Evolutionary conservation across 495 filamentous ascomycete species (phyloP), one percentile per base, ranked within the genome.

Genomic region (Margaritispora aquatica): DNA sequence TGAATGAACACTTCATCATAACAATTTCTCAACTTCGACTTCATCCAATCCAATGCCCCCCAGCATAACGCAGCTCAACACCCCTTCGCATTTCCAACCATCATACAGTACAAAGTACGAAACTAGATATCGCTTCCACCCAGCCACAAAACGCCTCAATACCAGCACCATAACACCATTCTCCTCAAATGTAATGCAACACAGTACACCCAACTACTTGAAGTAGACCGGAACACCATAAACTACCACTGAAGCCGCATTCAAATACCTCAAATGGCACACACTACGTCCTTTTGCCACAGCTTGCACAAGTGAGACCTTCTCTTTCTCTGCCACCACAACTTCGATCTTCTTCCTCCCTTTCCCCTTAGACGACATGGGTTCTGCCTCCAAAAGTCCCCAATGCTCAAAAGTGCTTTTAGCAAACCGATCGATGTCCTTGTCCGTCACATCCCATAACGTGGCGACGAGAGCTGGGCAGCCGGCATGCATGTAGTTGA

Each of bases 381-480:
- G 59, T 47, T 58, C 34, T 38, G 48, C 60, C 19, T 61, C 68
- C 26, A 90, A 73, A 1, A 98, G 68, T 15, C 94, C 94, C 94
- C 94, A 98, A 55, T 84, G 80, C 68, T 92, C 86, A 51, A 96
- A 85, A 2, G 87, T 74, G 17, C 80, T 74, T 22, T 83, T 82
- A 0, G 90, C 85, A 68, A 97, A 96, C 34, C 92, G 86, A 75
- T 98, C 94, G 65, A 96, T 94, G 69, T 98, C 94, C 63, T 88
- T 87, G 65, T 98, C 94, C 13, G 95, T 98, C 21, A 98, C 94
- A 71, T 98, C 94, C 94, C 94, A 98, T 34, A 98, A 76, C 3
- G 89, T 96, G 21, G 88, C 93, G 0, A 97, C 84, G 19, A 97
- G 78, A 10, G 92, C 90, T 2, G 89, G 86, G 54, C 80, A 82